Evolutionary conservation across 164 flowering plant species (phyloP).

Genomic region (grape (Vitis vinifera)): ASM3070453v1 NC_081823.1:7094501-7095000

Average conservation of each 20-base stretch:
- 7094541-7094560: no score
- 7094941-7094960: no score
- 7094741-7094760: background rate
- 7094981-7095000: no score
- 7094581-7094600: no score
- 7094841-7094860: conserved; percentile 77
- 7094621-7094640: conserved; percentile 91
- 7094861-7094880: conserved; percentile 79
- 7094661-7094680: conserved; percentile 38
- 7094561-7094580: no score
- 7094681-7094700: no score
- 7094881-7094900: conserved; percentile 89
- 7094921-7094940: conserved; percentile 28
- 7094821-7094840: conserved; percentile 85
- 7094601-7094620: conserved; percentile 94
- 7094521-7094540: no score
- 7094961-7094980: no score
- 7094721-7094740: background rate
- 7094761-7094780: no score
- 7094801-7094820: conserved; percentile 40
- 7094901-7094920: conserved; percentile 97
- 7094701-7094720: no score
- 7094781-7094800: no score
- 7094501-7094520: no score
- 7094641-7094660: conserved; percentile 96